A percentile compares a stretch with the other conserved stretches of the same genome.
Conservation (phyloP, 331 rosid species). For the Stylosanthes scabra region DNA sequence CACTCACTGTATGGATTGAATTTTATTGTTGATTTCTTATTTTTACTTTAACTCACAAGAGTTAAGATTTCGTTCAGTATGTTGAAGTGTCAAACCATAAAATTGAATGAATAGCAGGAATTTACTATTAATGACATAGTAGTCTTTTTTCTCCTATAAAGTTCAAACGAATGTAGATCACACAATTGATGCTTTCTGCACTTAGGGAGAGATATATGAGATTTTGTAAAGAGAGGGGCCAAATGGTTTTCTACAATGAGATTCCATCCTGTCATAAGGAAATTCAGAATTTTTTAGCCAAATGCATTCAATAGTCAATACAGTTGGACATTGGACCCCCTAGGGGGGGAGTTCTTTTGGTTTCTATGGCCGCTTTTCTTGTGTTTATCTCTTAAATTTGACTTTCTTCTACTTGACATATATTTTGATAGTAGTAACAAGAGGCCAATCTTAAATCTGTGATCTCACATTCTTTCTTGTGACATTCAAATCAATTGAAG, state of each 20-base stretch:
- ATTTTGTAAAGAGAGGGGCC: constrained; percentile 18
- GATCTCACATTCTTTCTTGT: neutral
- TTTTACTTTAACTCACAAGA: no score
- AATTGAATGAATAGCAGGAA: neutral
- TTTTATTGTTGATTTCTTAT: neutral
- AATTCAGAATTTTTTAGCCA: neutral
- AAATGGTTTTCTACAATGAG: constrained; percentile 2
- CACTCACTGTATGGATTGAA: neutral
- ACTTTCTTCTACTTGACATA: neutral
- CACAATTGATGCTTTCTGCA: constrained; percentile 18
- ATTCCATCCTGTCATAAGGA: constrained; percentile 33
- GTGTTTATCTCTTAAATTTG: constrained; percentile 3
- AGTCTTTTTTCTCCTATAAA: constrained; percentile 18
- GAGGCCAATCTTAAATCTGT: neutral
- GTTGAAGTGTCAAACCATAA: neutral
- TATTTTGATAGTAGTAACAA: neutral
- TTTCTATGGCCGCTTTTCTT: neutral
- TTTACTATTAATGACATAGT: neutral
- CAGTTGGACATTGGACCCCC: neutral
- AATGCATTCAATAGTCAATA: no score
- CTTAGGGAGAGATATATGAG: constrained; percentile 14
- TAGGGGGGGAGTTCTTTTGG: neutral
- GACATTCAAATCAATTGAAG: constrained; percentile 3
- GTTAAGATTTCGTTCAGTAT: neutral
- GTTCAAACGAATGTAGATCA: constrained; percentile 23